Conservation (phyloP, 495 filamentous ascomycete genomes). For the Neurospora sp. region DNA sequence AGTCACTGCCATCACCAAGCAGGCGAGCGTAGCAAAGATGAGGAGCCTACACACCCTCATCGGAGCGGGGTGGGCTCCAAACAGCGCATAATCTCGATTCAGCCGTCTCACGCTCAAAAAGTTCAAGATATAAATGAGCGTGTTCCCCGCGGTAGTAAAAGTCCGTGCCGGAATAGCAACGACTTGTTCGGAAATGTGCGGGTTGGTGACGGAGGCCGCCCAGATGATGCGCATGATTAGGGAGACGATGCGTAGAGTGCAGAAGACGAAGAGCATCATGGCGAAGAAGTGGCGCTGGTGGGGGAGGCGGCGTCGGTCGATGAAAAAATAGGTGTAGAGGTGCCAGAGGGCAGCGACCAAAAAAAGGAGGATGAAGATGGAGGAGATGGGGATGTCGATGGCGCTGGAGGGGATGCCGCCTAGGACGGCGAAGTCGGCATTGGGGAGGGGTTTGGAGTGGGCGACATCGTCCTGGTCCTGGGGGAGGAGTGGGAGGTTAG, state of each 20-base stretch:
- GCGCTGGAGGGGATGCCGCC: conserved; percentile 1
- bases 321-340: background rate
- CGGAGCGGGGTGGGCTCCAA: conserved; percentile 50
- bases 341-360: conserved; percentile 43
- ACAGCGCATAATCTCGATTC: conserved; percentile 56
- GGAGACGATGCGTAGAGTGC: conserved; percentile 44
- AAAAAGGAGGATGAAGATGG: conserved; percentile 57
- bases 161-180: conserved; percentile 52
- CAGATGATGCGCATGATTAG: conserved; percentile 51
- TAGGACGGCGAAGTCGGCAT: background rate
- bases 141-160: conserved; percentile 58
- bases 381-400: conserved; percentile 53
- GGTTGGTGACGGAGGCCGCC: conserved; percentile 28
- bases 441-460: background rate
- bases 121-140: conserved; percentile 66
- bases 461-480: background rate
- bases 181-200: background rate
- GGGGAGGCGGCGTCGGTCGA: background rate
- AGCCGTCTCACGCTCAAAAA: conserved; percentile 47
- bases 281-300: background rate
- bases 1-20: conserved; percentile 58
- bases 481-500: background rate
- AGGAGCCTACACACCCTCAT: conserved; percentile 40
- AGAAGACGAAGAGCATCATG: conserved; percentile 3
- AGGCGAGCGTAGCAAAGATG: conserved; percentile 46